Conservation (phyloP, 805 yeast species). For the Saturnispora dispora region DNA sequence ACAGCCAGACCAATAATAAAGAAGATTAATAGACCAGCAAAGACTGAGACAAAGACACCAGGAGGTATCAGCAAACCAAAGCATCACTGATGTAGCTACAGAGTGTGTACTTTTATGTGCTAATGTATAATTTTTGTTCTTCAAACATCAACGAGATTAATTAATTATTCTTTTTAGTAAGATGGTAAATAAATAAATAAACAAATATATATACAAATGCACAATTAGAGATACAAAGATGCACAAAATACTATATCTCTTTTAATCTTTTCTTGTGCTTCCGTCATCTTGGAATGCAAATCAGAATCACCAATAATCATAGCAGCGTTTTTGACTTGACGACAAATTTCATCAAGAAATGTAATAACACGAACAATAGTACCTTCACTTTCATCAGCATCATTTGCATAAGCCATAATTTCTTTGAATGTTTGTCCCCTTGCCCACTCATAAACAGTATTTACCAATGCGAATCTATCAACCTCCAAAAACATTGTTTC, state of each 20-base stretch:
- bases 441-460: conserved; percentile 98
- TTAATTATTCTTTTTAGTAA: neutral
- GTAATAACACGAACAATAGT: conserved; percentile 94
- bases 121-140: neutral
- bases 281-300: conserved; percentile 81
- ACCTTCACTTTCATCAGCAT: conserved; percentile 67
- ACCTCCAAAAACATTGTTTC: conserved; percentile 78
- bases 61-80: conserved; percentile 11
- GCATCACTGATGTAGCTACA: neutral
- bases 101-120: neutral
- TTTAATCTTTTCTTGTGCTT: conserved; percentile 89
- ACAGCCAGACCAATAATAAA: conserved; percentile 23
- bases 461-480: conserved; percentile 81
- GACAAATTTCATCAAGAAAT: conserved; percentile 86
- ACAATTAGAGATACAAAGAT: conserved; percentile 63
- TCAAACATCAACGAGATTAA: neutral
- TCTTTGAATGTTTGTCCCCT: conserved; percentile 86
- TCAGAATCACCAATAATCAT: conserved; percentile 87
- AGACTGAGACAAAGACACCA: conserved; percentile 3
- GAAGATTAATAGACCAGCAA: conserved; percentile 15
- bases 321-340: conserved; percentile 91
- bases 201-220: neutral
- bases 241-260: conserved; percentile 98
- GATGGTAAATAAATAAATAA: too few relatives aligned
- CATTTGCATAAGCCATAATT: conserved; percentile 80